Conservation (phyloP, 306 rosid genomes). For the Cyclanthera cordifolia region DNA sequence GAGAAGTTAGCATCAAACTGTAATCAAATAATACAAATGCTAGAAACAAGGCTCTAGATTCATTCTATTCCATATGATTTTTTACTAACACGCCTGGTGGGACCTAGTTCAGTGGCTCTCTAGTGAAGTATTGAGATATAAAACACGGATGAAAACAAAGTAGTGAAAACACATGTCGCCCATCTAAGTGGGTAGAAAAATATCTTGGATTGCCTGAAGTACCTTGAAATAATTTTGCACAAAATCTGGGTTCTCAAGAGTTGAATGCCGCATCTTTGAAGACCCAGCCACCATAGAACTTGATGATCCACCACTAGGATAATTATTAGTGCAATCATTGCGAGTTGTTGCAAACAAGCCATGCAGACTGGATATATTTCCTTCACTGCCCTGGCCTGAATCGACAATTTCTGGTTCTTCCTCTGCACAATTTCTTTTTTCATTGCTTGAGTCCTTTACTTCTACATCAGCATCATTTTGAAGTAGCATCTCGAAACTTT, state of each 20-base stretch:
- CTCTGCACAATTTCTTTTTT: constrained; percentile 22
- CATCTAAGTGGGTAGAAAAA: neutral
- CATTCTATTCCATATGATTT: constrained; percentile 8
- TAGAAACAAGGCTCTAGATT: neutral
- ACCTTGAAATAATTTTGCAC: constrained; percentile 97
- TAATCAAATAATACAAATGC: neutral
- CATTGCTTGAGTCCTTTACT: constrained; percentile 23
- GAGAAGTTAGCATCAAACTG: neutral
- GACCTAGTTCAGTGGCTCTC: neutral
- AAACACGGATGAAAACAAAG: neutral
- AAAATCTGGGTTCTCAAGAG: constrained; percentile 61
- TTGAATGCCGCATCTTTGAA: constrained; percentile 53
- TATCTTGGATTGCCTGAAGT: neutral
- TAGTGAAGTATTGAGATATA: neutral
- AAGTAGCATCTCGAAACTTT: constrained; percentile 22
- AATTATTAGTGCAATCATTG: constrained; percentile 24
- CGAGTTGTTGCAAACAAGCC: constrained; percentile 31
- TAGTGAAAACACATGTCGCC: neutral
- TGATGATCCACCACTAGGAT: constrained; percentile 25
- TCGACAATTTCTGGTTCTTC: constrained; percentile 26
- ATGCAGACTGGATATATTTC: constrained; percentile 25
- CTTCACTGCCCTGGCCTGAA: constrained; percentile 20
- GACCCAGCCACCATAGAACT: constrained; percentile 25
- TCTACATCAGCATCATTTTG: constrained; percentile 24
- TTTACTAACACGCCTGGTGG: neutral